These are phyloP conservation scores for Hirschioporus abietinus DNA, from an alignment of 768 basidiomycete species.

Conservation along the genomic window DNA sequence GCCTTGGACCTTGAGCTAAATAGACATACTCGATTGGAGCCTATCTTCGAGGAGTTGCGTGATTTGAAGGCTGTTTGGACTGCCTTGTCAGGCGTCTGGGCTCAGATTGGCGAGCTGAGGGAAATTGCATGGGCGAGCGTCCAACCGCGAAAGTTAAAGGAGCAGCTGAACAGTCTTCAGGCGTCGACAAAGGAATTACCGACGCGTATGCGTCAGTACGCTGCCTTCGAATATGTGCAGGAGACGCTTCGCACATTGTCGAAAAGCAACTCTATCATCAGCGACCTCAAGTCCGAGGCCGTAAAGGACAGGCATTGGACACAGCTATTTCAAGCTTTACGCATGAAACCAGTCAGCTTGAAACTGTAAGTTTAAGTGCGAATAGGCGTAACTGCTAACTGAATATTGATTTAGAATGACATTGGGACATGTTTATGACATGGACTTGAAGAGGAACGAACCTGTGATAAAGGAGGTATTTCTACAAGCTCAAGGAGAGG, in stretches of 20 bases:
- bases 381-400: background rate
- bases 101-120: slow-evolving; percentile 80
- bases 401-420: slow-evolving; percentile 61
- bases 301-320: slow-evolving; percentile 98
- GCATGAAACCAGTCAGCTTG: slow-evolving; percentile 65
- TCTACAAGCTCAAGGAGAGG: slow-evolving; percentile 96
- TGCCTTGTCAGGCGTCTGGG: slow-evolving; percentile 95
- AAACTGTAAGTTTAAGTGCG: slow-evolving; percentile 46
- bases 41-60: slow-evolving; percentile 90
- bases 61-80: slow-evolving; percentile 99
- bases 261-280: slow-evolving; percentile 86
- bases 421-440: slow-evolving; percentile 91
- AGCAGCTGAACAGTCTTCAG: slow-evolving; percentile 87
- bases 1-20: slow-evolving; percentile 90
- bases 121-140: slow-evolving; percentile 90
- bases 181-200: slow-evolving; percentile 98
- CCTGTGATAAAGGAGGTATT: slow-evolving; percentile 88
- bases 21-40: slow-evolving; percentile 86
- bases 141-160: slow-evolving; percentile 90
- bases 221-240: slow-evolving; percentile 97
- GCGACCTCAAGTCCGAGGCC: slow-evolving; percentile 94
- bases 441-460: slow-evolving; percentile 95
- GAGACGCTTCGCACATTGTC: slow-evolving; percentile 80
- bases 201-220: slow-evolving; percentile 97
- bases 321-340: slow-evolving; percentile 87